Base-by-base conservation (phyloP, 305 asterid genomes). In the Caryopteris hybrid region DNA sequence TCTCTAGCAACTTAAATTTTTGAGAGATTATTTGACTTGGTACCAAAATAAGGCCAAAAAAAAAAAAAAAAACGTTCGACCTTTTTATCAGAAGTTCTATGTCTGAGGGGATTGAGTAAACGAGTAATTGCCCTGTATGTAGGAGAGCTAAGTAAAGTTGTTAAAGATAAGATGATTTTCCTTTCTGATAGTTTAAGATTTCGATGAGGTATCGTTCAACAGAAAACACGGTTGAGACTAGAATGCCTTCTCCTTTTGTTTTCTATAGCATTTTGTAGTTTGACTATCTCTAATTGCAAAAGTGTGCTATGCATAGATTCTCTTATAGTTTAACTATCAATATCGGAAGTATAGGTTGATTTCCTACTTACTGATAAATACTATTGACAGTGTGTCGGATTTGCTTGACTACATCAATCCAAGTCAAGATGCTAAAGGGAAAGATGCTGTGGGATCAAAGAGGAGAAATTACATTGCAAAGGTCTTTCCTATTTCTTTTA, bases 371-470 rank as follows among this genome's bases (percentile, higher is more conserved):
- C 69, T 71, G 72, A 74, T 72, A 62, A 53, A 57, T 72, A 55
- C 62, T 33, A 29, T 78, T 78, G 70, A 52, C 95, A 91, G 98
- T 76, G 96, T 91, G 65, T 91, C 99, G 29, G 99, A 91, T 89
- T 84, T 94, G 86, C 97, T 91, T 12, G 99, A 94, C 86, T 94
- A 87, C 88, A 91, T 94, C 52, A 90, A 84, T 78, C 99, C 98
- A 58, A 88, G 79, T 79, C 87, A 84, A 10, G 95, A 88, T 86
- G 80, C 87, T 72, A 86, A 91, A 74, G 99, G 88, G 70, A 89
- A 78, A 82, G 95, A 89, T 66, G 80, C 81, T 31, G 34, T 67
- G 61, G 97, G 93, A 75, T 80, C 83, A 60, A 89, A 75, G 84
- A 88, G 93, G 83, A 89, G 80, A 83, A 84, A 68, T 70, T 85